Evolutionary conservation across 306 rosid species (phyloP).

Genomic region (Cicer bijugum): DNA sequence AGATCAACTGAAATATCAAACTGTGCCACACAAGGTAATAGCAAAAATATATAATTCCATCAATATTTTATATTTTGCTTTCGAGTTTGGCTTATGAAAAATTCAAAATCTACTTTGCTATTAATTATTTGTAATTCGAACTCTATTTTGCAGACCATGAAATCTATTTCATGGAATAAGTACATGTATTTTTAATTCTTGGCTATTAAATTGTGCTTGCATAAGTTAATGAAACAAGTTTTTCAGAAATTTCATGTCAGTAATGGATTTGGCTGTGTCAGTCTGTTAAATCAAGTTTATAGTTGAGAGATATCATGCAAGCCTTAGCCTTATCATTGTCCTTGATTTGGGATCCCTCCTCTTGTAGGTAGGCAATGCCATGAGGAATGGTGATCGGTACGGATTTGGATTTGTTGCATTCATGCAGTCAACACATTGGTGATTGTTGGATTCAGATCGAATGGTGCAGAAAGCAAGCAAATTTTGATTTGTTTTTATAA

Average conservation of each 20-base stretch:
- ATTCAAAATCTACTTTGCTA: not conserved
- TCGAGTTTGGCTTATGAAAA: not conserved
- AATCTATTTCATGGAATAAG: not conserved
- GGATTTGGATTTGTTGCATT: no score
- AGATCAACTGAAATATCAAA: conserved; percentile 43
- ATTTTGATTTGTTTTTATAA: no score
- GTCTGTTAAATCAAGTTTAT: conserved; percentile 47
- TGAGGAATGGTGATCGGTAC: conserved; percentile 55
- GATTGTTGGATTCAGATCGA: no score
- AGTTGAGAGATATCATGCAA: conserved; percentile 50
- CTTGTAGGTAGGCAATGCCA: conserved; percentile 63
- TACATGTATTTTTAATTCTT: not conserved
- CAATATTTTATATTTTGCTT: conserved; percentile 17
- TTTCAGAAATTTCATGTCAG: conserved; percentile 40
- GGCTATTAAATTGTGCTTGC: conserved; percentile 12
- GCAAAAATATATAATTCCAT: conserved; percentile 3
- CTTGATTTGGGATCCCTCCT: conserved; percentile 19
- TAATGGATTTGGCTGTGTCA: conserved; percentile 11
- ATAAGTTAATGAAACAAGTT: conserved; percentile 40
- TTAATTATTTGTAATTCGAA: conserved; percentile 17
- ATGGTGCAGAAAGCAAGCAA: no score
- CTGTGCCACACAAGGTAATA: conserved; percentile 49
- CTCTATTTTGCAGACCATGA: not conserved
- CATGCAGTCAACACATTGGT: no score
- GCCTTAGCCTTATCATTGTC: conserved; percentile 46